These are phyloP conservation scores for Rhizoctonia solani DNA, from an alignment of 1,284 basidiomycete species.

Conservation along the genomic window DNA sequence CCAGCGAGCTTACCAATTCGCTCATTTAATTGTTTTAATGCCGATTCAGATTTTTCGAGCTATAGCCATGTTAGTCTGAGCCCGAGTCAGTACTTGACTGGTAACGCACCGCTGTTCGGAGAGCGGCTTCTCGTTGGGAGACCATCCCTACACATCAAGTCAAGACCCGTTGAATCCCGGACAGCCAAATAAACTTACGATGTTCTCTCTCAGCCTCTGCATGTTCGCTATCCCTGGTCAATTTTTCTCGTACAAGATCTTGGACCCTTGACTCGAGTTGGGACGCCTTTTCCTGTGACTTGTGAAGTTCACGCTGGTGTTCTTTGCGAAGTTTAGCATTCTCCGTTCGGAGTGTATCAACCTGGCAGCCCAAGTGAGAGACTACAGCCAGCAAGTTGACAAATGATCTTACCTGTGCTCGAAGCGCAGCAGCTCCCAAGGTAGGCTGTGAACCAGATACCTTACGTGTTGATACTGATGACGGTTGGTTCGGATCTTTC, in stretches of 20 bases:
- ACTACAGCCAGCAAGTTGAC: not conserved
- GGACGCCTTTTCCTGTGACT: constrained; percentile 19
- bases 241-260: constrained; percentile 35
- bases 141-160: constrained; percentile 21
- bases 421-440: constrained; percentile 23
- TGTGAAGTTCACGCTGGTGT: constrained; percentile 11
- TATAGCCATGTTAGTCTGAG: constrained; percentile 27
- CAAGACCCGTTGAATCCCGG: not conserved
- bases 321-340: constrained; percentile 35
- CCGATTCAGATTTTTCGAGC: constrained; percentile 39
- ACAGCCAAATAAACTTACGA: constrained; percentile 5
- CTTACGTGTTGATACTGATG: not conserved
- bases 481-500: constrained; percentile 1
- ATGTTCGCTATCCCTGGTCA: constrained; percentile 29
- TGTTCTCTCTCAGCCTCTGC: constrained; percentile 30
- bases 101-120: constrained; percentile 29
- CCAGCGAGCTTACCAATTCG: constrained; percentile 38
- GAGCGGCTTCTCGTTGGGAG: constrained; percentile 25
- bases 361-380: constrained; percentile 1
- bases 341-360: constrained; percentile 34
- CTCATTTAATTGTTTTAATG: constrained; percentile 35
- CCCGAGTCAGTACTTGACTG: not conserved
- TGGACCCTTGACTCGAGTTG: constrained; percentile 27
- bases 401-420: not conserved
- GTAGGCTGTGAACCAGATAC: constrained; percentile 30